Evolutionary conservation across 306 rosid species (phyloP).

Genomic region (Notholithocarpus densiflorus): DNA sequence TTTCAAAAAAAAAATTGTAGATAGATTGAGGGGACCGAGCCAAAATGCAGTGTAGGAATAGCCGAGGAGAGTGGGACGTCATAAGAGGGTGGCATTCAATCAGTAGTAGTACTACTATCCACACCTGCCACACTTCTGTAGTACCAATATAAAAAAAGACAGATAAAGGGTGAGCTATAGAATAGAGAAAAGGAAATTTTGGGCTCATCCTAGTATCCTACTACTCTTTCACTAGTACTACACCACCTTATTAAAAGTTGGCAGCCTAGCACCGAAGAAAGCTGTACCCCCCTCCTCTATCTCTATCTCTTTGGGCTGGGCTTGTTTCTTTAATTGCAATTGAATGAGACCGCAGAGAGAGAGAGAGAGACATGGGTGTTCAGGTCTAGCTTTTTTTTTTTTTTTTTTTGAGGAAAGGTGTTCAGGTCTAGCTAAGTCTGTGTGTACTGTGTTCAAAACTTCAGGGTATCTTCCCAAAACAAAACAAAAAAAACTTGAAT

Average conservation of each 20-base stretch:
- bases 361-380: background rate
- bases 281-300: constrained; percentile 39
- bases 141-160: constrained; percentile 30
- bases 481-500: constrained; percentile 11
- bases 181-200: constrained; percentile 10
- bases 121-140: constrained; percentile 40
- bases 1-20: background rate
- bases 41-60: constrained; percentile 30
- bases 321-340: constrained; percentile 9
- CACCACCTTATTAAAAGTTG: constrained; percentile 44
- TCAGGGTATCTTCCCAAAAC: constrained; percentile 20
- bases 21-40: constrained; percentile 13
- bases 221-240: constrained; percentile 17
- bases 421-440: background rate
- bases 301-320: constrained; percentile 28
- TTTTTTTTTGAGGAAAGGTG: background rate
- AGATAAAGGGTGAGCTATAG: constrained; percentile 24
- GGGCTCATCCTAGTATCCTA: constrained; percentile 26
- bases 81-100: constrained; percentile 35
- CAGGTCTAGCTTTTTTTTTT: background rate
- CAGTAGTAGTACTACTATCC: background rate
- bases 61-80: constrained; percentile 15
- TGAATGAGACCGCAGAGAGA: background rate
- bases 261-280: constrained; percentile 44
- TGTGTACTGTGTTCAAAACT: background rate